Evolutionary conservation across 78 protist species (phyloP), one percentile per base, ranked within the genome.

Genomic region (Cavenderia fasciculata): DNA sequence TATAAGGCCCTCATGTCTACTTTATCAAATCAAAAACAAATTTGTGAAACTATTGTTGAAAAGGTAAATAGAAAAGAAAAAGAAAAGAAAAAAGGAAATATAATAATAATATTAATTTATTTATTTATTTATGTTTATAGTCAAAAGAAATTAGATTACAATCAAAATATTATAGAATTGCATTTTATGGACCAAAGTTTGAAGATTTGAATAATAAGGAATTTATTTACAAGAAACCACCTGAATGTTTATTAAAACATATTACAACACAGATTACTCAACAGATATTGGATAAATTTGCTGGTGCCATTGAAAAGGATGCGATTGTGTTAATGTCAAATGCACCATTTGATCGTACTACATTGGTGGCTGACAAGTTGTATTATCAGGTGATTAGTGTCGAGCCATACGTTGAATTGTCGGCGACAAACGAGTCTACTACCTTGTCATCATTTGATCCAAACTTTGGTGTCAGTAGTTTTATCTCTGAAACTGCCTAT

Each of bases 141-240:
- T n/a, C 72, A 10, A 63, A 63, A n/a, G 90, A 82, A 18, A 40
- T 59, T 38, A 41, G 89, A 47, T 44, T 90, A n/a, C 77, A 54
- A 25, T 57, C 94, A n/a, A 63, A 76, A 27, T 90, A 78, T 40
- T 90, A 90, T 63, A 41, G 94, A 29, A 73, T 90, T 27, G 77
- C 86, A 27, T 90, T 77, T 56, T 63, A 69, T 46, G 94, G 94
- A 10, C 23, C 36, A 11, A 59, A 40, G 40, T 70, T 70, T 54
- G 84, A 90, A 27, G 88, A 89, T 31, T 18, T 75, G 43, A 82
- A 90, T 40, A 82, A 84, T 0, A 69, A 75, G 49, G 94, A 82
- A 51, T 90, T 56, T 40, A 90, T 90, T 12, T 90, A 90, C 56
- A 90, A 78, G 69, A 84, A 90, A 62, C 88, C 94, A 16, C 74